A percentile compares a stretch with the other conserved stretches of the same genome.
These are phyloP conservation scores for Psilocybe sp. DNA, from an alignment of 768 basidiomycete species.

Conservation along the genomic window DNA sequence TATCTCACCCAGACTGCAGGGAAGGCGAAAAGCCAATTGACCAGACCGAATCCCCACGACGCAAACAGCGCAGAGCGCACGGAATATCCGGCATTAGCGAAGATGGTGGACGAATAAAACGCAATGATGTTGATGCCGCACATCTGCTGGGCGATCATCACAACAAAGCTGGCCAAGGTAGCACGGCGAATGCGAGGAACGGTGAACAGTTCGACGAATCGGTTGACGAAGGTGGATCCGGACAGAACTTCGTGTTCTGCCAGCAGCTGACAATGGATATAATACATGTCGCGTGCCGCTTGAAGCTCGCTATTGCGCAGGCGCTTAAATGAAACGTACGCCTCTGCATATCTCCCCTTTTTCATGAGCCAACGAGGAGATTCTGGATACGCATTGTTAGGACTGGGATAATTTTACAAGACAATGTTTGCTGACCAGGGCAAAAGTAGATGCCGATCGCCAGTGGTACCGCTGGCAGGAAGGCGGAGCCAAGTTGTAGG, in stretches of 20 bases:
- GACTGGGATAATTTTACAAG: constrained; percentile 19
- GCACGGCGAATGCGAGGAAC: constrained; percentile 58
- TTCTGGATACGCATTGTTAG: constrained; percentile 36
- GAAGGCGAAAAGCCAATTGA: constrained; percentile 59
- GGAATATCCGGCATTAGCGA: constrained; percentile 51
- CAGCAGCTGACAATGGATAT: constrained; percentile 64
- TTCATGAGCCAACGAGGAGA: constrained; percentile 82
- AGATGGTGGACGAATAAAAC: constrained; percentile 77
- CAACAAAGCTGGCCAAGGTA: constrained; percentile 42
- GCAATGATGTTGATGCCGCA: constrained; percentile 74
- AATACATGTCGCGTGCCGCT: constrained; percentile 74
- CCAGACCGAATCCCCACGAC: constrained; percentile 60
- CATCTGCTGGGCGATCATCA: constrained; percentile 72
- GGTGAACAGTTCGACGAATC: constrained; percentile 64
- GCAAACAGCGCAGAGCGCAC: constrained; percentile 53
- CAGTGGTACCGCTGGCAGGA: constrained; percentile 48
- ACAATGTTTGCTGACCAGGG: constrained; percentile 31
- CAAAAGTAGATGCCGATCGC: constrained; percentile 44
- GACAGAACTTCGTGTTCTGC: constrained; percentile 54
- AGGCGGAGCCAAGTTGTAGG: constrained; percentile 71
- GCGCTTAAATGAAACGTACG: constrained; percentile 58
- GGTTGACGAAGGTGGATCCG: constrained; percentile 43
- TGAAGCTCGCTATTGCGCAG: constrained; percentile 65
- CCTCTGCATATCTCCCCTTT: constrained; percentile 65
- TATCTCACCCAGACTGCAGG: constrained; percentile 52